Evolutionary conservation across 352 stramenopile genomes (phyloP), one percentile per base, ranked within the genome.

Genomic region (Elongisporangium undulatum): DNA sequence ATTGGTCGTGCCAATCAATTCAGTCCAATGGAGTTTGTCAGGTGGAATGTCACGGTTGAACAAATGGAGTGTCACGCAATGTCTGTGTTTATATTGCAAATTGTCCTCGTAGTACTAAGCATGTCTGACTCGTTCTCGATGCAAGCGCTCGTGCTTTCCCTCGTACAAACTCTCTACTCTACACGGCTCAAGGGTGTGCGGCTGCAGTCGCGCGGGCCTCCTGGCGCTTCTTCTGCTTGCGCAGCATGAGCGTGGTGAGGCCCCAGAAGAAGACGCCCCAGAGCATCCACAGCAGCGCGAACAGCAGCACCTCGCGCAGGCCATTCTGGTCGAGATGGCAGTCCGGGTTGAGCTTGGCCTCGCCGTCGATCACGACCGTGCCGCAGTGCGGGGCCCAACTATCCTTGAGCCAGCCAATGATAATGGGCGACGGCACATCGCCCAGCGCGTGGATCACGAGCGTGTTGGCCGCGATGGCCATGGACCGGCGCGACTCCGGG

Each of bases 321-420:
- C 85, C 84, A 4, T 71, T 39, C 58, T 68, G 73, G 60, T 92
- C 79, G 55, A 82, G 59, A 29, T 69, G 67, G 63, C 82, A 93
- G 8, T 82, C 71, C 12, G 82, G 83, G 57, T 93, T 92, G 1
- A 93, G 66, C 58, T 75, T 63, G 4, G 81, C 66, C 52, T 79
- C 59, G 51, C 75, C 80, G 67, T 85, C 70, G 16, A 82, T 79
- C 55, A 85, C 81, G 45, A 93, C 64, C 4, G 79, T 90, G 52
- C 79, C 82, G 56, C 93, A 98, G 45, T 76, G 69, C 9, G 96
- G 95, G n/a, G 95, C 93, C 69, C 95, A 89, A 23, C 72, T 61
- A 64, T 98, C 96, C 73, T 98, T 98, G 56, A 98, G 78, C 60
- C 68, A 77, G 13, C 96, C 96, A 24, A 98, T 70, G 49, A 98